Base-by-base conservation (phyloP, 495 filamentous ascomycete species). In the Melanomma pulvis-pyrius region DNA sequence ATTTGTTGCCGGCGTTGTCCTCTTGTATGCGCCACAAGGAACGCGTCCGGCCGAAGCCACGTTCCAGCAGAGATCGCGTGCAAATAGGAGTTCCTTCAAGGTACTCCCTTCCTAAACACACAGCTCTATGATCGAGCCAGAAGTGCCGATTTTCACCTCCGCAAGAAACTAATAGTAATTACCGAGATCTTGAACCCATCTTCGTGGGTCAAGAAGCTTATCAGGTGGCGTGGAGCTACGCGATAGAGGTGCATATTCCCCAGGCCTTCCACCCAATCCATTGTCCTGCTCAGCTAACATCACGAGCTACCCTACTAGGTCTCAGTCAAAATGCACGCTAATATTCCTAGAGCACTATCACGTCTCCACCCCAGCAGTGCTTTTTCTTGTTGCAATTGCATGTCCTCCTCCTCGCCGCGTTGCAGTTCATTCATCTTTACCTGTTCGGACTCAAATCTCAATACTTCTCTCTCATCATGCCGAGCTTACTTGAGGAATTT, bases 401-500 rank as follows among this genome's bases (percentile, higher is more conserved):
- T 6, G 4, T 32, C 28, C 22, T 19, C 25, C 12, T 54, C 24
- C 13, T 29, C 32, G 30, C 51, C 15, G 21, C 7, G 9, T 54
- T 54, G 51, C 51, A 26, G 11, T 13, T 51, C 24, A 4, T 51
- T 19, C 25, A 21, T 7, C 17, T 22, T 26, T 26, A 13, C n/a
- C n/a, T n/a, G n/a, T n/a, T n/a, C n/a, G n/a, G n/a, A 51, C 48
- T 51, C 22, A 19, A 36, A 51, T 17, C 24, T 24, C 11, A 25
- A 12, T 25, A 57, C 34, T n/a, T 15, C 21, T 44, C 4, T 24
- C 19, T 13, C 55, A 21, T 13, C 17, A 65, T 65, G 62, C 62
- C 62, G 9, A 65, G 62, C 26, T 44, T 65, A 19, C 7, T 65
- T 15, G 53, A 65, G 21, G 62, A 65, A 17, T 65, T 65, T 36